Percentiles rank a stretch among this genome's conserved stretches.
phyloP scores from a whole-genome alignment of 2,329 filamentous ascomycete species.

The Pseudogymnoascus sp. region DNA sequence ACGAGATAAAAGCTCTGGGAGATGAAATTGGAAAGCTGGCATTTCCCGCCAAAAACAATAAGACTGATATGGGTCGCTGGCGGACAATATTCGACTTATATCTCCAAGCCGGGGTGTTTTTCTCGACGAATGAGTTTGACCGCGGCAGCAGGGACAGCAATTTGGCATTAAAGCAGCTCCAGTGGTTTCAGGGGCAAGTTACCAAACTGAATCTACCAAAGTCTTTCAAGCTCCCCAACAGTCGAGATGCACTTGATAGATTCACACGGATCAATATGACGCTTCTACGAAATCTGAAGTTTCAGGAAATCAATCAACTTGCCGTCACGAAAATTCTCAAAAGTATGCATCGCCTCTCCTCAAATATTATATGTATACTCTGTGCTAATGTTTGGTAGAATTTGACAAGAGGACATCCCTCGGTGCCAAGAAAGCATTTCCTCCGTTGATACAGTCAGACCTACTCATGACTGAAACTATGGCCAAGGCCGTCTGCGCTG shows the following conservation, averaged over 20 bases:
- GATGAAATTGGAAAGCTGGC: conserved; percentile 55
- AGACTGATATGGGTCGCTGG: conserved; percentile 65
- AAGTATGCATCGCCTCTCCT: conserved; percentile 43
- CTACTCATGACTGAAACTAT: conserved; percentile 57
- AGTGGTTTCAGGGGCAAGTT: conserved; percentile 64
- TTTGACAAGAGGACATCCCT: conserved; percentile 81
- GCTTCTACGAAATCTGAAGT: conserved; percentile 71
- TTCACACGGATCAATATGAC: conserved; percentile 67
- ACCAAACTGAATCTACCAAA: conserved; percentile 48
- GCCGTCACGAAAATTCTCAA: conserved; percentile 80
- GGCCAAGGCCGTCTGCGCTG: conserved; percentile 65
- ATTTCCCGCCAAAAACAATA: conserved; percentile 52
- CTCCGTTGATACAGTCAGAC: conserved; percentile 47
- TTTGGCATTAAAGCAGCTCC: conserved; percentile 57
- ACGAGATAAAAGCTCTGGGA: conserved; percentile 56
- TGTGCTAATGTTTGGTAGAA: conserved; percentile 39
- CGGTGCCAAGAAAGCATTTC: conserved; percentile 55
- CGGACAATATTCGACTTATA: conserved; percentile 76
- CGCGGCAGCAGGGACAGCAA: conserved; percentile 58
- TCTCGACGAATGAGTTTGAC: conserved; percentile 64
- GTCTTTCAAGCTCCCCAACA: conserved; percentile 58
- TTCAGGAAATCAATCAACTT: conserved; percentile 73
- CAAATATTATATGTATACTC: background rate
- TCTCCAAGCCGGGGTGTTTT: conserved; percentile 71
- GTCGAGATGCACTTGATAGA: conserved; percentile 51